A percentile compares a stretch with the other conserved stretches of the same genome.
These are phyloP conservation scores for Aspergillus sclerotiicarbonarius DNA, from an alignment of 495 filamentous ascomycete genomes.

Conservation along the genomic window DNA sequence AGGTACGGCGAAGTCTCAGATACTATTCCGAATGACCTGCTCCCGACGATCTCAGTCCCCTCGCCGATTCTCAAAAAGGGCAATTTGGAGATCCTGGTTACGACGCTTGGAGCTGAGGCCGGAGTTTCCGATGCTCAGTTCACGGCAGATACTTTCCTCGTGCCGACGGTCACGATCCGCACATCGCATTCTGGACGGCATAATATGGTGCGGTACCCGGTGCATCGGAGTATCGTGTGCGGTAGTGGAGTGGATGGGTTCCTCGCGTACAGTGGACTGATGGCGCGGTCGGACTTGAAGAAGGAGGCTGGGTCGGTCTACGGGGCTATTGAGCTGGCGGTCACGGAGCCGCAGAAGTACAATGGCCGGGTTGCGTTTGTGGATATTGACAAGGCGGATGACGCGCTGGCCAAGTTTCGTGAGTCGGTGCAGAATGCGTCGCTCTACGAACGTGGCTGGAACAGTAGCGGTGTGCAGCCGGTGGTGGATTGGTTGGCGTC, in stretches of 20 bases:
- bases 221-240: constrained; percentile 79
- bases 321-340: constrained; percentile 53
- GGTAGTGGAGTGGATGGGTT: constrained; percentile 61
- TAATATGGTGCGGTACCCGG: constrained; percentile 71
- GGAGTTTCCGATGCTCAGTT: constrained; percentile 49
- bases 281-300: constrained; percentile 34
- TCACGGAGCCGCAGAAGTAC: constrained; percentile 29
- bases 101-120: constrained; percentile 46
- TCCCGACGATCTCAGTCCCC: constrained; percentile 60
- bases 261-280: constrained; percentile 48
- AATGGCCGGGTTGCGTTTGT: constrained; percentile 43
- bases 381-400: constrained; percentile 52
- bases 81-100: constrained; percentile 78
- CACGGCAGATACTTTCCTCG: constrained; percentile 55
- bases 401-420: constrained; percentile 64
- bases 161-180: constrained; percentile 69
- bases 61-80: constrained; percentile 65
- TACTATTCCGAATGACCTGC: constrained; percentile 42
- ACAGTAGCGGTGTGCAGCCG: constrained; percentile 61
- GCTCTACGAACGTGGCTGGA: constrained; percentile 72
- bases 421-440: constrained; percentile 64
- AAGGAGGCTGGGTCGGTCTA: constrained; percentile 46
- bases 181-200: constrained; percentile 58
- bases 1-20: constrained; percentile 55
- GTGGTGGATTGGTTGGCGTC: constrained; percentile 68